Base-by-base conservation (phyloP, 116 monocot species). In the Thalassia testudinum region DNA sequence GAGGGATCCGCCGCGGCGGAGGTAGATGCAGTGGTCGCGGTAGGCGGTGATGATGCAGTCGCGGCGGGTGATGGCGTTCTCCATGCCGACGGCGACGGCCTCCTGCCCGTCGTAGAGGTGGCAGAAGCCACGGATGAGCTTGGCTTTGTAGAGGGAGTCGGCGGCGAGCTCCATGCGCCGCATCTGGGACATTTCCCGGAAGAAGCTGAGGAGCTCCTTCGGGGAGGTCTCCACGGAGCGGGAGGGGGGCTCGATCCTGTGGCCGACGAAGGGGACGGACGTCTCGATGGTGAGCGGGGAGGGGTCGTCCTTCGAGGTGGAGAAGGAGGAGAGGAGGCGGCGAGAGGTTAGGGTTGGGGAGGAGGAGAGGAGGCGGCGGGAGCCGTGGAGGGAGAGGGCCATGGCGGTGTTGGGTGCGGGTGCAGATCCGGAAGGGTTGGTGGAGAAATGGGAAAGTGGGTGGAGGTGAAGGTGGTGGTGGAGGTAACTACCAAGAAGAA, bases 21-120 rank as follows among this genome's bases (percentile, higher is more conserved):
- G 63, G 68, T 59, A 87, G 70, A 78, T 75, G 75, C 81, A 81
- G 65, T 87, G 87, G 15, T 81, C 87, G 23, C 87, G 72, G 52
- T 87, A 87, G 52, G 87, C 87, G 38, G 87, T 87, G 63, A 87
- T 87, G 63, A 87, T 87, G 54, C 75, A 66, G 50, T 85, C 85
- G 21, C 43, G 43, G 43, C 62, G 63, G 61, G 85, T 85, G 62
- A 85, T 73, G 47, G 73, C 67, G 37, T 73, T 72, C 68, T 85
- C 85, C 70, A 85, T 76, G 50, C 85, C 85, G 52, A 85, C 65
- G 64, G 62, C 60, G 42, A 85, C 76, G 50, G 85, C 85, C 67
- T 85, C 85, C 47, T 85, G 85, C 43, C 85, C 85, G 54, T 85
- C 85, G 76, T 88, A 88, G 51, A 88, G 82, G 45, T 88, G 62